These are phyloP conservation scores for Picea abies DNA, from an alignment of 83 land plant genomes.

Conservation along the genomic window DNA sequence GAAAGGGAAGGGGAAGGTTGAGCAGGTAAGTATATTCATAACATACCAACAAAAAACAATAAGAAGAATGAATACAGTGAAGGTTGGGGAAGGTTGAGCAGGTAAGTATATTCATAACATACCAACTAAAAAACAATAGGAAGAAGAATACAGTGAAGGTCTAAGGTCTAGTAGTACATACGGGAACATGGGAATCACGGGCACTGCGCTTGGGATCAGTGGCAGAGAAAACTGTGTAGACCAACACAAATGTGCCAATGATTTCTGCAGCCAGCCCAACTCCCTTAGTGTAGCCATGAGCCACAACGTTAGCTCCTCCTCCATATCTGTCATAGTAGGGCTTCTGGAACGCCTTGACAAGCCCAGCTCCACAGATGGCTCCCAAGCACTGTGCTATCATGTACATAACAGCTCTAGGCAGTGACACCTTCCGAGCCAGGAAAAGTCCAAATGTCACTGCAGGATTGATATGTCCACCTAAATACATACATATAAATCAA, in stretches of 20 bases:
- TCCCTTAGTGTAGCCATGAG: conserved; percentile 50
- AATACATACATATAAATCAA: too few relatives aligned
- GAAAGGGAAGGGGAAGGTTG: neutral
- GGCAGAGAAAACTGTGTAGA: conserved; percentile 57
- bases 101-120: neutral
- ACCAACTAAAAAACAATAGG: neutral
- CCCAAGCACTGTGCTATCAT: conserved; percentile 61
- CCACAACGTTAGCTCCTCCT: conserved; percentile 52
- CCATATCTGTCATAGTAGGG: conserved; percentile 17
- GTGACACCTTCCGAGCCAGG: conserved; percentile 52
- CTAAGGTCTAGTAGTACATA: conserved; percentile 15
- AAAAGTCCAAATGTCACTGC: conserved; percentile 59
- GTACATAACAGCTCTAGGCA: conserved; percentile 51
- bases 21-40: neutral
- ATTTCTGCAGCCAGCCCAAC: conserved; percentile 59
- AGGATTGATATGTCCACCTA: conserved; percentile 50
- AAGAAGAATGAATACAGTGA: neutral
- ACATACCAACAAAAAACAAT: neutral
- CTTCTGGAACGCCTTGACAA: conserved; percentile 47
- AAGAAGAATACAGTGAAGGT: neutral
- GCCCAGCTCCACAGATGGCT: conserved; percentile 58
- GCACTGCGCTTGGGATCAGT: conserved; percentile 44
- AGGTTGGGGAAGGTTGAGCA: neutral
- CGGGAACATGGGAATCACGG: conserved; percentile 39
- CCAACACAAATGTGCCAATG: conserved; percentile 53